Evolutionary conservation across 2,329 filamentous ascomycete genomes (phyloP).

Genomic region (Boeremia lycopersici): DNA sequence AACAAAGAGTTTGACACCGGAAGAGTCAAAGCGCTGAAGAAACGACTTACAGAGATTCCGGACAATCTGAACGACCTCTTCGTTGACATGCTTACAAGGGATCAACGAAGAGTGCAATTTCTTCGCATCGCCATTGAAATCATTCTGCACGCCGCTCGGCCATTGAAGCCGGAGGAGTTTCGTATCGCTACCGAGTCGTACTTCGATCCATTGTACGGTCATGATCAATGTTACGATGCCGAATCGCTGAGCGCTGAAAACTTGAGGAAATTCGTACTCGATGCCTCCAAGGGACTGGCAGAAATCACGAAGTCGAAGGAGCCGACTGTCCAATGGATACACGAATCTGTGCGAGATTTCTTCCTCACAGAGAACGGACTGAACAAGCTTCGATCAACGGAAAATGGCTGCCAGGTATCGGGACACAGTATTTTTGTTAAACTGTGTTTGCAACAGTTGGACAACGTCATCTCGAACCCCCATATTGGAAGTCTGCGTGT

Average conservation of each 20-base stretch:
- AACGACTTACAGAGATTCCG: conserved; percentile 50
- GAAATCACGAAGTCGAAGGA: conserved; percentile 23
- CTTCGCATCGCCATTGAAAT: background rate
- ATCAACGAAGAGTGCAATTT: background rate
- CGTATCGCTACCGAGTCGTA: background rate
- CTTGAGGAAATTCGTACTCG: conserved; percentile 22
- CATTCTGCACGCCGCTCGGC: background rate
- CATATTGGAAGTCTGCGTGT: too few species aligned
- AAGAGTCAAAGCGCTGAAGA: conserved; percentile 34
- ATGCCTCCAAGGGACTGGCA: conserved; percentile 31
- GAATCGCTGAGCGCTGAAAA: background rate
- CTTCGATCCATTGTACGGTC: conserved; percentile 9
- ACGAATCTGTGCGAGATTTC: conserved; percentile 46
- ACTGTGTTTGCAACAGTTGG: too few species aligned
- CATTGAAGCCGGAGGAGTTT: background rate
- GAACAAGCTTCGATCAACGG: background rate
- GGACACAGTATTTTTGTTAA: too few species aligned
- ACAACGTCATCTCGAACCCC: too few species aligned
- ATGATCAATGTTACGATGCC: conserved; percentile 14
- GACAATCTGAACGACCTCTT: conserved; percentile 37
- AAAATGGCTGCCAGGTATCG: too few species aligned
- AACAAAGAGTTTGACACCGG: conserved; percentile 49
- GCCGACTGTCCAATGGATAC: conserved; percentile 39
- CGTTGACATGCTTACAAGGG: background rate
- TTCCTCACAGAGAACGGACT: conserved; percentile 46